phyloP scores from a whole-genome alignment of 164 flowering plant genomes.

The Vitis vinifera region DNA sequence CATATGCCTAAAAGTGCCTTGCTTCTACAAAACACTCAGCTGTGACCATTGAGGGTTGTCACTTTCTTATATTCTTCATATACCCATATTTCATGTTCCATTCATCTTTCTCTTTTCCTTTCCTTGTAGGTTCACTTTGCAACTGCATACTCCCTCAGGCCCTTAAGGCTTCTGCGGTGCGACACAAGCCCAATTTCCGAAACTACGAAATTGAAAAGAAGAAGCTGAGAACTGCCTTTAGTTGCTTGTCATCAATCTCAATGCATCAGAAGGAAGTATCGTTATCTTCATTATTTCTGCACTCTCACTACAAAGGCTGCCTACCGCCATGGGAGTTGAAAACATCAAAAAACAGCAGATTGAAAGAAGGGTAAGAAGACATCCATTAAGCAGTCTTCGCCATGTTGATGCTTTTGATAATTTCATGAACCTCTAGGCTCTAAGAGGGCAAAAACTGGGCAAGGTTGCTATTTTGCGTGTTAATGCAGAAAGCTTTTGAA shows the following conservation, averaged over 20 bases:
- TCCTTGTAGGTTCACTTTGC: slow-evolving; percentile 48
- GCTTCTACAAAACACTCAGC: no score
- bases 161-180: slow-evolving; percentile 28
- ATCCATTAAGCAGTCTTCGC: no score
- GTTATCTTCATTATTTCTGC: slow-evolving; percentile 49
- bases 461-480: not conserved
- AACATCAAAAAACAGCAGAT: slow-evolving; percentile 22
- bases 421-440: not conserved
- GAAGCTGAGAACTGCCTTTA: slow-evolving; percentile 28
- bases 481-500: not conserved
- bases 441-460: slow-evolving; percentile 3
- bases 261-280: slow-evolving; percentile 42
- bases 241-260: slow-evolving; percentile 40
- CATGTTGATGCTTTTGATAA: no score
- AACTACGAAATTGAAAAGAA: slow-evolving; percentile 35
- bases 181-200: slow-evolving; percentile 26
- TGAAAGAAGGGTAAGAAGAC: slow-evolving; percentile 26
- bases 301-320: slow-evolving; percentile 49
- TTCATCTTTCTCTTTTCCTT: not conserved
- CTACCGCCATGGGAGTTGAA: slow-evolving; percentile 51
- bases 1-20: no score
- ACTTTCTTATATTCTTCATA: not conserved
- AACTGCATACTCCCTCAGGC: slow-evolving; percentile 49
- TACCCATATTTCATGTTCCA: not conserved
- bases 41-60: no score